Evolutionary conservation across 2,329 filamentous ascomycete species (phyloP).

Genomic region (Camillea tinctor): DNA sequence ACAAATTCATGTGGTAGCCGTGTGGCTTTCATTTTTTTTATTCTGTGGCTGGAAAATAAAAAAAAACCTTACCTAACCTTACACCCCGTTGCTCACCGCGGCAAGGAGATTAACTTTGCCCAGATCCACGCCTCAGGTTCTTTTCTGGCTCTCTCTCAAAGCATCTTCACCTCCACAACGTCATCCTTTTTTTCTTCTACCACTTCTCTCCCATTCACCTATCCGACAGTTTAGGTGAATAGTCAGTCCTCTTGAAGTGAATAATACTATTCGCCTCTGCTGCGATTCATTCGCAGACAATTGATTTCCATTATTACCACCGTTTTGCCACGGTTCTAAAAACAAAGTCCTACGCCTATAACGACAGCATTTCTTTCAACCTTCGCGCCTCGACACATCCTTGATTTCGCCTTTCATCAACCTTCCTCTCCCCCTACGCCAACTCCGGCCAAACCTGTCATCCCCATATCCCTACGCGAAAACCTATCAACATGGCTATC

Average conservation of each 20-base stretch:
- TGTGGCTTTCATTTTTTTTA: neutral
- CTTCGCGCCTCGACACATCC: neutral
- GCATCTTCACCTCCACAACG: neutral
- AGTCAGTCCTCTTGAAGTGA: neutral
- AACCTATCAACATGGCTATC: constrained; percentile 65
- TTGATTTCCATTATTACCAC: neutral
- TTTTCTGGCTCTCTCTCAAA: neutral
- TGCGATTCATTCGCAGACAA: neutral
- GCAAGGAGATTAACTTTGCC: neutral
- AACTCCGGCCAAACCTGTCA: neutral
- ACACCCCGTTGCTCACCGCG: neutral
- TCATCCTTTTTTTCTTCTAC: neutral
- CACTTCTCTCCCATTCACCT: neutral
- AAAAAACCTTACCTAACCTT: no score
- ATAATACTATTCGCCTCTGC: neutral
- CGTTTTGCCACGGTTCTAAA: neutral
- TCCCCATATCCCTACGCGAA: neutral
- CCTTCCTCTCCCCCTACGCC: neutral
- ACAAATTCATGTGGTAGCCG: no score
- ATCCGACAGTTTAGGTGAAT: neutral
- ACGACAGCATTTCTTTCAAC: neutral
- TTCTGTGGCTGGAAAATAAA: neutral
- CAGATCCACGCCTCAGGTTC: neutral
- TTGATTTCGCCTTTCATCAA: neutral
- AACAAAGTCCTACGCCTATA: neutral